These are phyloP conservation scores for Pilasporangium apinafurcum DNA, from an alignment of 352 stramenopile genomes.

Conservation along the genomic window DNA sequence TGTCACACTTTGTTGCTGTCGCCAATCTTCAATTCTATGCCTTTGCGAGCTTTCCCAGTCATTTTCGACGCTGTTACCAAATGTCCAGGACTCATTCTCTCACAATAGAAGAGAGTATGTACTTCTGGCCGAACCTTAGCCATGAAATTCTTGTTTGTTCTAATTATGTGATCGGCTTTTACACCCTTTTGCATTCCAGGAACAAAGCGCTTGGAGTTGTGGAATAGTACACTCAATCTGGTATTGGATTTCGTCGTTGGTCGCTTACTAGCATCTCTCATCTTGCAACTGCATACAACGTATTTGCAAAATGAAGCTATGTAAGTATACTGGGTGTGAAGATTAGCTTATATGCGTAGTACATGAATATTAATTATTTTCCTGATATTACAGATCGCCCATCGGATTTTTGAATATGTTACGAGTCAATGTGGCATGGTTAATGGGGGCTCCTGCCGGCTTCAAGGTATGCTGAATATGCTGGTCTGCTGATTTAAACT, in stretches of 20 bases:
- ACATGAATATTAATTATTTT: neutral
- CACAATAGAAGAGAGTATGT: constrained; percentile 27
- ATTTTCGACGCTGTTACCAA: constrained; percentile 17
- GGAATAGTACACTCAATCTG: constrained; percentile 24
- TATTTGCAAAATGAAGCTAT: constrained; percentile 2
- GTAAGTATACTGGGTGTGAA: constrained; percentile 1
- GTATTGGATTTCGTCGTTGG: constrained; percentile 20
- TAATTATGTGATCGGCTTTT: too few relatives aligned
- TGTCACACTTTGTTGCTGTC: constrained; percentile 32
- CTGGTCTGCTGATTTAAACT: neutral
- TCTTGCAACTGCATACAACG: constrained; percentile 1
- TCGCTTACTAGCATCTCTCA: constrained; percentile 1
- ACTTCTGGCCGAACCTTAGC: neutral
- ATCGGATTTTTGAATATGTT: constrained; percentile 30
- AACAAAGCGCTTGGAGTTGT: constrained; percentile 15
- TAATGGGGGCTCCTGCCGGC: constrained; percentile 67
- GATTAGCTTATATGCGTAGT: too few relatives aligned
- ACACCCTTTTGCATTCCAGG: too few relatives aligned
- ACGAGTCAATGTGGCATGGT: constrained; percentile 56
- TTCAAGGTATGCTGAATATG: constrained; percentile 39
- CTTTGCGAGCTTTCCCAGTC: constrained; percentile 15
- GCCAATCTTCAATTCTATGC: constrained; percentile 21
- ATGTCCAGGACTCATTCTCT: constrained; percentile 9
- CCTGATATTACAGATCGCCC: constrained; percentile 13
- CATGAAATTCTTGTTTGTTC: neutral